These are phyloP conservation scores for Didymella lethalis DNA, from an alignment of 2,329 filamentous ascomycete genomes.

Conservation along the genomic window DNA sequence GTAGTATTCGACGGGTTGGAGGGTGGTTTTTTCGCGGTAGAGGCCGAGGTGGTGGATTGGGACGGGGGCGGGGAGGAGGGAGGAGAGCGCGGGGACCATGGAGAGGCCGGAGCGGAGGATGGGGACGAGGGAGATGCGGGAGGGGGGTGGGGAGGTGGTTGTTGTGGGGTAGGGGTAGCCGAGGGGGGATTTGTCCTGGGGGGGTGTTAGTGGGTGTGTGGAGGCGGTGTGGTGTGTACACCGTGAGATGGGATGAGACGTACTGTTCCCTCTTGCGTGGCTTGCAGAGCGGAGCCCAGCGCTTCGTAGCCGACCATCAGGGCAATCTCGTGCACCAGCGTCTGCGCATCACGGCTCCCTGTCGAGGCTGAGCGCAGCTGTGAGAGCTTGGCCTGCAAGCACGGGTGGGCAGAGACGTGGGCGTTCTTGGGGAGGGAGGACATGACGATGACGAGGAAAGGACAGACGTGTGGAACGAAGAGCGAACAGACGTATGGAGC, in stretches of 20 bases:
- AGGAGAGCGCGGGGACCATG: constrained; percentile 89
- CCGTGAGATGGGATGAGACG: constrained; percentile 26
- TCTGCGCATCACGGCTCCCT: constrained; percentile 77
- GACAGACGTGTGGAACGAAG: constrained; percentile 1
- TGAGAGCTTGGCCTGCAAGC: constrained; percentile 85
- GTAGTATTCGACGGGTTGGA: constrained; percentile 95
- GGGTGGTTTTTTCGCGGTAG: constrained; percentile 86
- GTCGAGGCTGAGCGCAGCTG: constrained; percentile 80
- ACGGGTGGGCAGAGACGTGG: constrained; percentile 86
- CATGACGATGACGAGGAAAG: constrained; percentile 29
- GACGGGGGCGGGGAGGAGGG: constrained; percentile 79
- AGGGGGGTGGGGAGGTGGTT: constrained; percentile 68
- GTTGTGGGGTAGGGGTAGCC: constrained; percentile 76
- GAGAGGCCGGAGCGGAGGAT: constrained; percentile 91
- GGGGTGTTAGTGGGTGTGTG: constrained; percentile 8
- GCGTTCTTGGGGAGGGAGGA: constrained; percentile 61
- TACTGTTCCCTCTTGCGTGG: constrained; percentile 70
- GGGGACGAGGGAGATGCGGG: constrained; percentile 80
- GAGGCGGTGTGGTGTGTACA: background rate
- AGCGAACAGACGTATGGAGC: background rate
- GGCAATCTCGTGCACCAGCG: constrained; percentile 84
- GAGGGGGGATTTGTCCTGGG: constrained; percentile 78
- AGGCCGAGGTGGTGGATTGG: constrained; percentile 93
- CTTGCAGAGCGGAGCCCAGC: constrained; percentile 68
- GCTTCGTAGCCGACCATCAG: constrained; percentile 85